Percentiles rank a stretch among this genome's conserved stretches.
Conservation (phyloP, 2,329 filamentous ascomycete species). For the Huntiella savannae region DNA sequence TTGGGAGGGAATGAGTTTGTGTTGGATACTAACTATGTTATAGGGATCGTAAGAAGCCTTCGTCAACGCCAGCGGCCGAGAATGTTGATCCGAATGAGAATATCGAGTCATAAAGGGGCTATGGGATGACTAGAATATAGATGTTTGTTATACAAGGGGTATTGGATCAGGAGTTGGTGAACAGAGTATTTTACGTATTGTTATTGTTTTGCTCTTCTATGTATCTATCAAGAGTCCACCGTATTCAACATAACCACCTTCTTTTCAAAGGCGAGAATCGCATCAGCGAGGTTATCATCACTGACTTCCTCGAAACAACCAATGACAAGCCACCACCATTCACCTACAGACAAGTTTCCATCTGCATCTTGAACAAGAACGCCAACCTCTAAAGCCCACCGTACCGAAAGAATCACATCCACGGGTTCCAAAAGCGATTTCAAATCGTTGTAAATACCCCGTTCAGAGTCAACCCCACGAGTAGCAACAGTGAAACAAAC, state of each 20-base stretch:
- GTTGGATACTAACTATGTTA: not conserved
- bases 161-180: not conserved
- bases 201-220: not conserved
- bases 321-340: conserved; percentile 51
- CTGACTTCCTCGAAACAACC: conserved; percentile 13
- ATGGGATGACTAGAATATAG: not conserved
- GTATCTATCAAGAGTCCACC: not conserved
- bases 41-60: conserved; percentile 10
- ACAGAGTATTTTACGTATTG: not conserved
- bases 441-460: conserved; percentile 35
- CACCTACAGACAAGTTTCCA: conserved; percentile 24
- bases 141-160: not conserved
- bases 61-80: conserved; percentile 3
- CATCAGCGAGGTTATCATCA: not conserved
- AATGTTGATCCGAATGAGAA: not conserved
- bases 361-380: conserved; percentile 19
- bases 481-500: conserved; percentile 44
- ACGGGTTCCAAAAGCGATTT: conserved; percentile 41
- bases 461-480: conserved; percentile 35
- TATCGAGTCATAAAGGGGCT: not conserved
- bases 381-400: conserved; percentile 38
- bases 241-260: conserved; percentile 10
- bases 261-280: conserved; percentile 6
- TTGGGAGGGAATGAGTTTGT: not conserved
- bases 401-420: conserved; percentile 37